phyloP scores from a whole-genome alignment of 2,329 filamentous ascomycete species.

The Teratosphaeria zuluensis region DNA sequence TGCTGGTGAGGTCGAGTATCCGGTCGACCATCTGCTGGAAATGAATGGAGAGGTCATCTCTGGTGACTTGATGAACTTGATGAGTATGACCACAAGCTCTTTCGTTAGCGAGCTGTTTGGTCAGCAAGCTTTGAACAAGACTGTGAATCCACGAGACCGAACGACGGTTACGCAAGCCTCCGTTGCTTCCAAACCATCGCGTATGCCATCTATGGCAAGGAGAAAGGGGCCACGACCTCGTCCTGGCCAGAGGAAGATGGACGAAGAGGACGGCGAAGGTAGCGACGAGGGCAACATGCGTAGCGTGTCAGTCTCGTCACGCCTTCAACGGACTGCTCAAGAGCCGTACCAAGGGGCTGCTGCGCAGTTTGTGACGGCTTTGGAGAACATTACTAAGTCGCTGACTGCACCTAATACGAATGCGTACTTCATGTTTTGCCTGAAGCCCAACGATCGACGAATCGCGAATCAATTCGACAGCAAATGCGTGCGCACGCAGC shows the following conservation, averaged over 20 bases:
- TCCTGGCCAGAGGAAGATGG: constrained; percentile 26
- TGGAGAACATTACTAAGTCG: constrained; percentile 86
- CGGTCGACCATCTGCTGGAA: constrained; percentile 75
- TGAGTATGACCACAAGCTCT: constrained; percentile 76
- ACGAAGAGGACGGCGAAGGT: constrained; percentile 35
- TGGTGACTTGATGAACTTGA: constrained; percentile 87
- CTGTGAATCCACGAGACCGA: constrained; percentile 86
- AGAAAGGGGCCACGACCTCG: constrained; percentile 53
- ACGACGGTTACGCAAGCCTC: constrained; percentile 90
- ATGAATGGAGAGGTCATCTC: constrained; percentile 96
- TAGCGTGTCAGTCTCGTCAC: constrained; percentile 26
- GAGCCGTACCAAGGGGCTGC: constrained; percentile 72
- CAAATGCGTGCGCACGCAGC: constrained; percentile 90
- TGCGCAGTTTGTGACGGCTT: constrained; percentile 77
- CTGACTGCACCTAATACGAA: constrained; percentile 76
- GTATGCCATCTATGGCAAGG: constrained; percentile 85
- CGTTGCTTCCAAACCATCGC: constrained; percentile 87
- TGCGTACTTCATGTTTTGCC: constrained; percentile 89
- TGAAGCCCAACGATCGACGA: constrained; percentile 92
- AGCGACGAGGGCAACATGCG: constrained; percentile 25
- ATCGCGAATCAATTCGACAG: constrained; percentile 99
- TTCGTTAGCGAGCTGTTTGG: constrained; percentile 88
- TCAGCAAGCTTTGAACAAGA: constrained; percentile 86
- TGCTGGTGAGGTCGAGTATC: constrained; percentile 92
- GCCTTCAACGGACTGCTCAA: constrained; percentile 22